Conservation (phyloP, 2,329 filamentous ascomycete species). For the Paecilomyces fulvus region DNA sequence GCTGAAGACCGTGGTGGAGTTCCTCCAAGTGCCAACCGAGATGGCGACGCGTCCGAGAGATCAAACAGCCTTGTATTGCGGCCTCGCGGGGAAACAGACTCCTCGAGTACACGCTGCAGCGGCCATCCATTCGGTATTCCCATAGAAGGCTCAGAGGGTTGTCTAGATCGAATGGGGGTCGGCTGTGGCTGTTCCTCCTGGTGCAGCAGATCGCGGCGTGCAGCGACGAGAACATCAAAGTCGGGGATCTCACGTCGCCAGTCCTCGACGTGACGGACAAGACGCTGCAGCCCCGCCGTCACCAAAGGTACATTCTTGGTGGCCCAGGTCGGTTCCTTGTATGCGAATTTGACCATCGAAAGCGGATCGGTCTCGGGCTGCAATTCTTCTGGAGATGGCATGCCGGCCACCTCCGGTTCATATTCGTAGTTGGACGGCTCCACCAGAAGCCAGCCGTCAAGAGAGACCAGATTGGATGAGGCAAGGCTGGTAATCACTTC, state of each 20-base stretch:
- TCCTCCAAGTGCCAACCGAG: slow-evolving; percentile 1
- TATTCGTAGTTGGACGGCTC: slow-evolving; percentile 58
- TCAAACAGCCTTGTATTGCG: slow-evolving; percentile 12
- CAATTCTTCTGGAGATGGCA: slow-evolving; percentile 20
- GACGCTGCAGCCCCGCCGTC: slow-evolving; percentile 48
- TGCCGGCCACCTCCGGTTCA: slow-evolving; percentile 6
- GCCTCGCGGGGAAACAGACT: slow-evolving; percentile 16
- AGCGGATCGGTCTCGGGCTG: slow-evolving; percentile 9
- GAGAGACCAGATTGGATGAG: slow-evolving; percentile 71
- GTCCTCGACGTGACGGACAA: slow-evolving; percentile 54
- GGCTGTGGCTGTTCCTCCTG: slow-evolving; percentile 18
- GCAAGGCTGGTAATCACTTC: slow-evolving; percentile 74
- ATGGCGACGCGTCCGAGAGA: slow-evolving; percentile 7
- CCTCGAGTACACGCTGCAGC: slow-evolving; percentile 1
- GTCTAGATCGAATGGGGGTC: slow-evolving; percentile 10
- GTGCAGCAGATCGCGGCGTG: slow-evolving; percentile 41
- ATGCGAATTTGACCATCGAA: slow-evolving; percentile 19
- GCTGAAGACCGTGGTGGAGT: slow-evolving; percentile 12
- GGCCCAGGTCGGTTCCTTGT: slow-evolving; percentile 41
- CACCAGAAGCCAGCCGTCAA: slow-evolving; percentile 85
- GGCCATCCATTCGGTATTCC: slow-evolving; percentile 9
- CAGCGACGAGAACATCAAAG: slow-evolving; percentile 62
- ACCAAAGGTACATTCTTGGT: slow-evolving; percentile 40
- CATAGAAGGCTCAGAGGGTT: slow-evolving; percentile 14
- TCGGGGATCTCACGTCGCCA: slow-evolving; percentile 60